Evolutionary conservation across 495 filamentous ascomycete genomes (phyloP), one percentile per base, ranked within the genome.

Genomic region (Cercophora scortea): DNA sequence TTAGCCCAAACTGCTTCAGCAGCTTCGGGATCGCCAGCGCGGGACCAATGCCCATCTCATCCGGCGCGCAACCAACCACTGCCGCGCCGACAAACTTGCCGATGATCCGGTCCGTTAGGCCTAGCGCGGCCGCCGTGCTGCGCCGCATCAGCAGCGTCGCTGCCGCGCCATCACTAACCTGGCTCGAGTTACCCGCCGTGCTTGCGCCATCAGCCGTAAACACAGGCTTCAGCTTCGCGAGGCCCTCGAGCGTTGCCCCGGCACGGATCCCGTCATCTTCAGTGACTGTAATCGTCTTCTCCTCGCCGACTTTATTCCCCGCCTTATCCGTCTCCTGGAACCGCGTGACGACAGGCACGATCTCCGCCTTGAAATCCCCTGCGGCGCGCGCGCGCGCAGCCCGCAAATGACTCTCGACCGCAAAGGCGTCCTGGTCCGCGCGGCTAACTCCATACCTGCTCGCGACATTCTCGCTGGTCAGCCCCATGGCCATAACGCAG

Each of bases 31-130:
- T 90, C 1, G 88, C 90, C 32, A 93, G 60, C 6, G 89, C 88
- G 10, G 90, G 90, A 0, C 90, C 90, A 47, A 95, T 78, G 39
- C 90, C 90, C 90, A 96, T 96, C 78, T 95, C 91, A 62, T 94
- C 89, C 8, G 91, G 90, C 43, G 71, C 75, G 61, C 87, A 90
- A 16, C 91, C 90, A 0, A 79, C 83, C 39, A 88, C 82, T 13
- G 80, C 73, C 10, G 87, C 81, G 7, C 76, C 82, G 2, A 89
- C 87, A 74, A 88, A 95, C 69, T 84, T 85, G 19, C 82, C 90
- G 59, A 91, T 81, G 61, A 94, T 88, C 13, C 71, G 73, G 1
- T 71, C 76, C 19, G 72, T 65, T 18, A 95, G 68, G 7, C 89
- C 89, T 7, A 95, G 78, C 59, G 79, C 78, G 9, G 76, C 79